phyloP scores from a whole-genome alignment of 2,329 filamentous ascomycete genomes.

The Colletotrichum kahawae region DNA sequence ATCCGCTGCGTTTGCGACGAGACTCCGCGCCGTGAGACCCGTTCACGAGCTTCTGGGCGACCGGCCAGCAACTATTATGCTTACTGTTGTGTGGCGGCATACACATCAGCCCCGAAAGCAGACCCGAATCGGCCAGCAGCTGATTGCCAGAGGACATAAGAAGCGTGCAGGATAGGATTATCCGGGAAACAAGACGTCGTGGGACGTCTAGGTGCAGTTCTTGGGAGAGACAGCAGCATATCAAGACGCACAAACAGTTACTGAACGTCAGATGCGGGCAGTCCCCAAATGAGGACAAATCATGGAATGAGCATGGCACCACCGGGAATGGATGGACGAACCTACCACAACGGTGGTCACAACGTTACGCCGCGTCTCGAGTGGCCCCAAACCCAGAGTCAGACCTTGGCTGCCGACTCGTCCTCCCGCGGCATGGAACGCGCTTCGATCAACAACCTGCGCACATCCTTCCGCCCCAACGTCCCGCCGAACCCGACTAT shows the following conservation, averaged over 20 bases:
- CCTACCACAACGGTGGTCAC: constrained; percentile 40
- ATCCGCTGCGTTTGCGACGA: background rate
- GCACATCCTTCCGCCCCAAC: constrained; percentile 37
- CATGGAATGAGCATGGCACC: constrained; percentile 51
- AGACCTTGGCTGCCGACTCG: constrained; percentile 21
- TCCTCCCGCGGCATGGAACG: constrained; percentile 34
- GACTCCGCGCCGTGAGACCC: background rate
- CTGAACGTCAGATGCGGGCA: constrained; percentile 16
- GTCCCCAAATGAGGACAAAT: constrained; percentile 39
- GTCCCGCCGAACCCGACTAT: constrained; percentile 50
- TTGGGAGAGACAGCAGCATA: background rate
- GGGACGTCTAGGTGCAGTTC: constrained; percentile 1
- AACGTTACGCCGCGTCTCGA: constrained; percentile 38
- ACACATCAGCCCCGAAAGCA: background rate
- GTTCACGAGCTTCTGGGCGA: background rate
- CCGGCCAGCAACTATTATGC: constrained; percentile 9
- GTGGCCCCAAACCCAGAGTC: constrained; percentile 34
- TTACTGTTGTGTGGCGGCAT: constrained; percentile 9
- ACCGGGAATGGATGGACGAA: constrained; percentile 50
- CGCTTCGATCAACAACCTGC: constrained; percentile 37
- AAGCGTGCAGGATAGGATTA: constrained; percentile 5
- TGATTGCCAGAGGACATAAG: background rate
- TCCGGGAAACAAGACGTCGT: constrained; percentile 8
- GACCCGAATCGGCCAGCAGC: background rate
- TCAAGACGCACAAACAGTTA: background rate